phyloP scores from a whole-genome alignment of 2,329 filamentous ascomycete genomes.

The Parastagonospora avenae region DNA sequence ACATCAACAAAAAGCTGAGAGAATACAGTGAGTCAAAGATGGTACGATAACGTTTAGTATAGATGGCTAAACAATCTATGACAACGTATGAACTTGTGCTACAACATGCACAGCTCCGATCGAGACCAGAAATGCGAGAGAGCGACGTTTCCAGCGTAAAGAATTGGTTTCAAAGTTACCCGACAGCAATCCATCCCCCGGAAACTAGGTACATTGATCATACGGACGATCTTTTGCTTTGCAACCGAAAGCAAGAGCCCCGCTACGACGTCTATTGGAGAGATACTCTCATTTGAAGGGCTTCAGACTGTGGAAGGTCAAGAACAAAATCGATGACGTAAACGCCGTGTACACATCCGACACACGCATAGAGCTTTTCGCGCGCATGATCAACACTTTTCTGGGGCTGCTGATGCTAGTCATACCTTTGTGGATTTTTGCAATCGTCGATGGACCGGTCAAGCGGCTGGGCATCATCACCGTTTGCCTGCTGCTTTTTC shows the following conservation, averaged over 20 bases:
- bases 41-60: background rate
- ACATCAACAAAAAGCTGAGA: background rate
- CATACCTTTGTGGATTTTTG: constrained; percentile 15
- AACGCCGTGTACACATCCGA: constrained; percentile 7
- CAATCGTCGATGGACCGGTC: constrained; percentile 4
- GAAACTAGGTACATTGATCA: too few species aligned
- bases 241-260: too few species aligned
- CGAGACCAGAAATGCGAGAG: background rate
- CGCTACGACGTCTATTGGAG: too few species aligned
- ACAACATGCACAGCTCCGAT: constrained; percentile 11
- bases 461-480: constrained; percentile 14
- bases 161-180: too few species aligned
- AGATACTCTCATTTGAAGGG: too few species aligned
- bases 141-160: too few species aligned
- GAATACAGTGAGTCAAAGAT: background rate
- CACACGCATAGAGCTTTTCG: constrained; percentile 8
- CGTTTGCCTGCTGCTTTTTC: constrained; percentile 13
- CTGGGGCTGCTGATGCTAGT: constrained; percentile 19
- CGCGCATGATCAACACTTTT: constrained; percentile 2
- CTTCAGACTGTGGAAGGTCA: constrained; percentile 2
- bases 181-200: too few species aligned
- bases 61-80: background rate
- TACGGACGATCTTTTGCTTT: too few species aligned
- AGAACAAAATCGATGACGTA: background rate
- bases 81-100: constrained; percentile 9